Evolutionary conservation across 805 yeast genomes (phyloP).

Genomic region (Yamadazyma phyllophila): DNA sequence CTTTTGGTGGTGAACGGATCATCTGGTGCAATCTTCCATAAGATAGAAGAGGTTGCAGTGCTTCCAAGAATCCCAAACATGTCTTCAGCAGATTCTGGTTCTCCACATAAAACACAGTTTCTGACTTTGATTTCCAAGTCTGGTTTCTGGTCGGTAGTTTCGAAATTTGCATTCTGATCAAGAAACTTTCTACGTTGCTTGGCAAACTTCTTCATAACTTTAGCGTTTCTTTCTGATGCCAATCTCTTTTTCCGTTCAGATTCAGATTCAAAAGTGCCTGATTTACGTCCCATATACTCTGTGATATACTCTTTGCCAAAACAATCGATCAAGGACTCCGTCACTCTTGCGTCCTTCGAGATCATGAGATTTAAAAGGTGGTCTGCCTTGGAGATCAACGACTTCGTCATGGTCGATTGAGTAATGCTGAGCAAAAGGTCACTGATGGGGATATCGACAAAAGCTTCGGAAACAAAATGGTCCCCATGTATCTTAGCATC

Average conservation of each 20-base stretch:
- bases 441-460: constrained; percentile 55
- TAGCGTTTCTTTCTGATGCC: constrained; percentile 63
- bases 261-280: constrained; percentile 46
- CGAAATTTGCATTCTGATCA: constrained; percentile 31
- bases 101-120: constrained; percentile 60
- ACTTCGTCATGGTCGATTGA: constrained; percentile 49
- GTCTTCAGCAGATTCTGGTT: constrained; percentile 42
- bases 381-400: constrained; percentile 54
- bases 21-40: constrained; percentile 45
- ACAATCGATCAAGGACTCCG: constrained; percentile 51
- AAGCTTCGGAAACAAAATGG: constrained; percentile 40
- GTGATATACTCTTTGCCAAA: constrained; percentile 57
- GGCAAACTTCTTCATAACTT: constrained; percentile 59
- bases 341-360: constrained; percentile 45
- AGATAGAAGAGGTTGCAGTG: constrained; percentile 43
- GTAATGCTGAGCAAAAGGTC: constrained; percentile 52
- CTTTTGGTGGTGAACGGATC: constrained; percentile 16
- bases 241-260: constrained; percentile 52
- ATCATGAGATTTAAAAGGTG: constrained; percentile 51
- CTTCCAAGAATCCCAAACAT: constrained; percentile 60
- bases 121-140: constrained; percentile 22
- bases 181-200: constrained; percentile 49
- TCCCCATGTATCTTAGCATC: constrained; percentile 44
- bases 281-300: constrained; percentile 47
- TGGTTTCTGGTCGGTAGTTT: constrained; percentile 8